phyloP scores from a whole-genome alignment of 2,329 filamentous ascomycete genomes.

The Pseudogymnoascus sp. region DNA sequence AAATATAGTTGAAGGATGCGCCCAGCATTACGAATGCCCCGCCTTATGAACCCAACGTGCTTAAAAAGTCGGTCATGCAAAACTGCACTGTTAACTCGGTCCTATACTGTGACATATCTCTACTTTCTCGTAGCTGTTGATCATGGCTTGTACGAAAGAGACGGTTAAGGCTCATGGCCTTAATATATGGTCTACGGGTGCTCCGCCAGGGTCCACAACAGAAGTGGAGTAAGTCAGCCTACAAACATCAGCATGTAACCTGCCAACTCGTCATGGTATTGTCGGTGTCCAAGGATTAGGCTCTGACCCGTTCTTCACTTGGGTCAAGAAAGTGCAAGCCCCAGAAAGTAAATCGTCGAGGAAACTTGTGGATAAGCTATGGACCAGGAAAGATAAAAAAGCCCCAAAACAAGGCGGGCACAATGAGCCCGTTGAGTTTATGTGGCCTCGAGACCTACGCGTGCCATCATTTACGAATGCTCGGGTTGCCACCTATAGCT shows the following conservation, averaged over 20 bases:
- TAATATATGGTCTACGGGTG: constrained; percentile 15
- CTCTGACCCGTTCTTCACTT: constrained; percentile 12
- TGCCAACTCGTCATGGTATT: constrained; percentile 12
- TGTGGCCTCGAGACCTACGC: constrained; percentile 16
- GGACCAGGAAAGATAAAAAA: constrained; percentile 10
- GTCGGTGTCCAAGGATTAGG: constrained; percentile 16
- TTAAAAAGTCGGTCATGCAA: background rate
- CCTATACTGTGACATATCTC: background rate
- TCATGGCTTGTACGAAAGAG: constrained; percentile 16
- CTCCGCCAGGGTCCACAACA: constrained; percentile 10
- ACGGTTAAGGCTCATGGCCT: constrained; percentile 14
- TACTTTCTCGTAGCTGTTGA: background rate
- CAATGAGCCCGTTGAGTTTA: constrained; percentile 9
- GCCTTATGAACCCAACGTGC: background rate
- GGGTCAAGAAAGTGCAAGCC: constrained; percentile 14
- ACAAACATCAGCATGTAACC: background rate
- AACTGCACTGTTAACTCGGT: background rate
- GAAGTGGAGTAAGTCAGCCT: constrained; percentile 13
- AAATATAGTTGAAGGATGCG: background rate
- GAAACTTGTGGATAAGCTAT: constrained; percentile 10
- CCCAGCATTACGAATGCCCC: background rate
- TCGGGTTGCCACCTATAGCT: constrained; percentile 17
- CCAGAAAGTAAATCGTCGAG: background rate
- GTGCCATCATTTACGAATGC: constrained; percentile 14
- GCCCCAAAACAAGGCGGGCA: background rate